A percentile compares a stretch with the other conserved stretches of the same genome.
Conservation (phyloP, 2,329 filamentous ascomycete species). For the Epichloe aotearoae region DNA sequence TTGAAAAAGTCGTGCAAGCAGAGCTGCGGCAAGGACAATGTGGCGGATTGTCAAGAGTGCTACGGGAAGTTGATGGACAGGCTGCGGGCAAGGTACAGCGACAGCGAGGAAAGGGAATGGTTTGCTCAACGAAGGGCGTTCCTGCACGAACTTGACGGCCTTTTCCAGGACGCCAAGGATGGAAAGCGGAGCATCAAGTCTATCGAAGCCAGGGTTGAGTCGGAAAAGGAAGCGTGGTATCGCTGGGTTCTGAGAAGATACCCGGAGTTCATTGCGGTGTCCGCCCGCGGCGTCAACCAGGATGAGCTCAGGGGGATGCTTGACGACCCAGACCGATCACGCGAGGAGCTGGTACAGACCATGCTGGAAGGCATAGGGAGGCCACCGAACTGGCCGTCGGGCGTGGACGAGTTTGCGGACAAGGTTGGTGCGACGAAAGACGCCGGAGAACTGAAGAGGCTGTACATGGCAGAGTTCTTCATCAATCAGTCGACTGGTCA, state of each 20-base stretch:
- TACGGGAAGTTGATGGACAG: constrained; percentile 33
- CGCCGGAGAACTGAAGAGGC: constrained; percentile 22
- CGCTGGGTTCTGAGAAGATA: constrained; percentile 28
- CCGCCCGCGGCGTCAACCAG: constrained; percentile 15
- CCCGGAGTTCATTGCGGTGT: constrained; percentile 24
- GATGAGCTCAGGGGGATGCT: constrained; percentile 23
- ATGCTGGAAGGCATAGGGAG: constrained; percentile 25
- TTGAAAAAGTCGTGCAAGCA: constrained; percentile 30
- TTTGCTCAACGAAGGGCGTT: constrained; percentile 36
- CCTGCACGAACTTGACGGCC: constrained; percentile 32
- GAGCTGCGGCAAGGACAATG: constrained; percentile 28
- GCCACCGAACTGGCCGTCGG: constrained; percentile 18
- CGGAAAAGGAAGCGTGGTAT: constrained; percentile 42
- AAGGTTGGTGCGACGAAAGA: constrained; percentile 20
- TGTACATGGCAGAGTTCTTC: constrained; percentile 30
- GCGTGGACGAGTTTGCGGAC: constrained; percentile 21
- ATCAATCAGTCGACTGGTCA: constrained; percentile 21
- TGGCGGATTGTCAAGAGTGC: constrained; percentile 34
- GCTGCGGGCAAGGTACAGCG: constrained; percentile 25
- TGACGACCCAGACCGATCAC: constrained; percentile 23
- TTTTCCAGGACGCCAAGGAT: constrained; percentile 35
- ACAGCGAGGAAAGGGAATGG: constrained; percentile 32
- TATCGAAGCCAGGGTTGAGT: constrained; percentile 36
- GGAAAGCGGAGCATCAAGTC: constrained; percentile 27
- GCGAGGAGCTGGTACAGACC: constrained; percentile 23